Percentiles rank a stretch among this genome's conserved stretches.
phyloP scores from a whole-genome alignment of 2,329 filamentous ascomycete species.

The Neofusicoccum parvum region DNA sequence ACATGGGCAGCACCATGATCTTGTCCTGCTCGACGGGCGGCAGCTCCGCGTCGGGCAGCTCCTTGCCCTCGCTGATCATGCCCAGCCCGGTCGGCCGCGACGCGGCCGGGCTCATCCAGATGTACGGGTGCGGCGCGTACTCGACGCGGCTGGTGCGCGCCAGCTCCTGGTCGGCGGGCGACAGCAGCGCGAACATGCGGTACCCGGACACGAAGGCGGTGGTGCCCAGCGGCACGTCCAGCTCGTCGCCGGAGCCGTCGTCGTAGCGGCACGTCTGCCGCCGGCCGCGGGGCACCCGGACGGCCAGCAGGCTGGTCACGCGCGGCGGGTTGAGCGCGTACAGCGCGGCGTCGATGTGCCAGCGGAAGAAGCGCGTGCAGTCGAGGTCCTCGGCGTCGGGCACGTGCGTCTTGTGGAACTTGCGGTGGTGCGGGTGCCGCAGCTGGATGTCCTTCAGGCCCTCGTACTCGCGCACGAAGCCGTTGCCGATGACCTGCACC shows the following conservation, averaged over 20 bases:
- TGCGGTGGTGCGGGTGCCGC: constrained; percentile 75
- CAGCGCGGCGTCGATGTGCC: constrained; percentile 79
- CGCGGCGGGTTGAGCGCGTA: constrained; percentile 75
- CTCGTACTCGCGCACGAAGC: constrained; percentile 69
- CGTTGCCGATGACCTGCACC: constrained; percentile 79
- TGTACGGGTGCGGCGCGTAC: constrained; percentile 78
- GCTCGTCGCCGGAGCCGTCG: constrained; percentile 66
- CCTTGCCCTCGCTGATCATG: constrained; percentile 66
- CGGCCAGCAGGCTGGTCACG: constrained; percentile 72
- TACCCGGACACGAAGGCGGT: constrained; percentile 76
- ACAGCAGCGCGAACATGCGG: constrained; percentile 69
- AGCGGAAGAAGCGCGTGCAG: constrained; percentile 68
- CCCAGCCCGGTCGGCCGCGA: constrained; percentile 71
- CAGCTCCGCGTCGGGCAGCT: constrained; percentile 61
- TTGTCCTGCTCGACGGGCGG: constrained; percentile 67
- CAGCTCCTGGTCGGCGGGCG: constrained; percentile 67
- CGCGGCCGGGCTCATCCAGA: constrained; percentile 75
- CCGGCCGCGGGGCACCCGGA: constrained; percentile 69
- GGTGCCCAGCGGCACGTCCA: constrained; percentile 72
- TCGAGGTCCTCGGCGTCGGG: constrained; percentile 62
- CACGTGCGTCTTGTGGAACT: constrained; percentile 70
- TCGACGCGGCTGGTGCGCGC: constrained; percentile 68
- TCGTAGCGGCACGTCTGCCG: constrained; percentile 72
- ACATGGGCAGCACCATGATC: constrained; percentile 74
- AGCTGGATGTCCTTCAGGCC: constrained; percentile 69